Evolutionary conservation across 2,329 filamentous ascomycete genomes (phyloP), one percentile per base, ranked within the genome.

Genomic region (Calonectria multiphialidica): DNA sequence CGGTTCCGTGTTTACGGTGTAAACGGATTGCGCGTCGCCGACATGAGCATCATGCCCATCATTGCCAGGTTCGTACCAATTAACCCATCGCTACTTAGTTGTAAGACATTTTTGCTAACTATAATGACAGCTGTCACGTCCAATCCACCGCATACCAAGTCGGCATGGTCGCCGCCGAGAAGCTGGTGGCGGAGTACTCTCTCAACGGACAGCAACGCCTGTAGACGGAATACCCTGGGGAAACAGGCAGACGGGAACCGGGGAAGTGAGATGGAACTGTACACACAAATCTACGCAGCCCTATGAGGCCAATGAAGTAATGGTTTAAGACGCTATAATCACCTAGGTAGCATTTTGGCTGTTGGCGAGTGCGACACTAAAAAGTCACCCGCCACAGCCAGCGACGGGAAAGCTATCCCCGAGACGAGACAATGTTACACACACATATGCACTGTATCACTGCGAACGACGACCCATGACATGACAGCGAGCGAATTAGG

Each of bases 1-100:
- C 82, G 87, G 8, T 87, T 91, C 55, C 83, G 84, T 35, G 83
- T 90, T 0, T 80, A 84, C 30, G 88, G 88, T 0, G 79, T 90
- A 23, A 82, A 86, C 63, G 84, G 84, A 33, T 80, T 90, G 18
- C 83, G 88, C 8, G 83, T 90, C 1, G 87, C 85, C 1, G 89
- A 90, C 77, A 86, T 89, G 66, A 88, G 86, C 55, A 82, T 89
- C 10, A 83, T 89, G 28, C 88, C 89, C 5, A 80, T 89, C 12
- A 71, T 72, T 40, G 59, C 72, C 13, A 75, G 72, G 73, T 75
- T 35, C 18, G 73, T 68, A 3, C 3, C 13, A 1, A 10, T 2
- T 2, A 3, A 8, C 3, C 7, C 40, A 2, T n/a, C n/a, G n/a
- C 33, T 2, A 12, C 35, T 3, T 33, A 16, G 8, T 33, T 12